Base-by-base conservation (phyloP, 2,329 filamentous ascomycete species). In the Cytospora mali region DNA sequence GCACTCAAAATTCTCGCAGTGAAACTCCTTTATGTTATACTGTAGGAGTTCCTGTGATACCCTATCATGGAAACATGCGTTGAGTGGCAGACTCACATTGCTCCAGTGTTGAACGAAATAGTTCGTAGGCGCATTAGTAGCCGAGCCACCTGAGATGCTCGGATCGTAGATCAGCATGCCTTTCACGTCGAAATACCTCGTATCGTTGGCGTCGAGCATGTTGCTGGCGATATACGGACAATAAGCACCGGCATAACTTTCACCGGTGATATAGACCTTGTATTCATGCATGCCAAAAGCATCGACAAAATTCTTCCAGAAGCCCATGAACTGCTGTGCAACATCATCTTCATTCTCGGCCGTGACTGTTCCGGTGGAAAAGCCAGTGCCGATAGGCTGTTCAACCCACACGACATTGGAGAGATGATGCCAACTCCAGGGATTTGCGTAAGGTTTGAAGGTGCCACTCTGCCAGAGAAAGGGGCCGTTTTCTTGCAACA, bases 321-420 rank as follows among this genome's bases (percentile, higher is more conserved):
- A 93, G 53, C 88, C 88, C 11, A 89, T 78, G 71, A 92, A 90
- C 64, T 92, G 82, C 21, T 77, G 74, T 0, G 88, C 87, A 6
- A 88, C 79, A 67, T 91, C 88, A 25, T 84, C 81, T 66, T 90
- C 85, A 66, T 83, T 83, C 14, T 78, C 83, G 6, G 87, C 87
- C 0, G 81, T 88, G 5, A 86, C 79, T 1, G 76, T 82, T 7
- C 89, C 88, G 50, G 85, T 81, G 1, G 84, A 83, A 71, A 88
- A 92, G 7, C 89, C 89, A 1, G 88, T 88, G 14, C 79, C 79
- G 11, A 83, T 74, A 7, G 84, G 85, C 69, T 89, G 86, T 67
- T 89, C 88, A 6, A 89, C 80, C 85, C 87, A 93, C 28, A 93
- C 77, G 70, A 92, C 84, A 72, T 92, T 92, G 53, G 88, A 89